phyloP scores from a whole-genome alignment of 192 early-diverging fungal genomes.

The Dissophora globulifera region DNA sequence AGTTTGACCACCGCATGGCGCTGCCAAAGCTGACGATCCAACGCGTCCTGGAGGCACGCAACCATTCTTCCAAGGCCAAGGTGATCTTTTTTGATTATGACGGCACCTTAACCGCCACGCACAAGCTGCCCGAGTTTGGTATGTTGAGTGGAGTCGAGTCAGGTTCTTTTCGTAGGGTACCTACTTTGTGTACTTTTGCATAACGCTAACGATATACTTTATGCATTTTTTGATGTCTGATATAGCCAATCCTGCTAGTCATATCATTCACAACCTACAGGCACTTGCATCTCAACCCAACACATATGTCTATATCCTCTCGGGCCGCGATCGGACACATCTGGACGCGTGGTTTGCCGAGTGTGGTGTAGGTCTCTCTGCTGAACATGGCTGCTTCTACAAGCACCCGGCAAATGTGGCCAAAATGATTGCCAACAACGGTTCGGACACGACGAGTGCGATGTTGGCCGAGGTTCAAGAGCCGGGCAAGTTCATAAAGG shows the following conservation, averaged over 20 bases:
- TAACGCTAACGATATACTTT: too few relatives aligned
- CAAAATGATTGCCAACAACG: too few relatives aligned
- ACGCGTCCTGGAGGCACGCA: slow-evolving; percentile 64
- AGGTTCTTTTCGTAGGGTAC: too few relatives aligned
- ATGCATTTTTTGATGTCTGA: too few relatives aligned
- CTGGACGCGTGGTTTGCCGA: slow-evolving; percentile 93
- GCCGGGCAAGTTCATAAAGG: slow-evolving; percentile 62
- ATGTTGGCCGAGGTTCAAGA: slow-evolving; percentile 26
- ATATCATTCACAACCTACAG: slow-evolving; percentile 76
- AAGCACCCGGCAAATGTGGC: slow-evolving; percentile 83
- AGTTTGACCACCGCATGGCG: slow-evolving; percentile 69
- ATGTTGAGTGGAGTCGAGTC: too few relatives aligned
- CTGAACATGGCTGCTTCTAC: slow-evolving; percentile 99
- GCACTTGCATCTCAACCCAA: slow-evolving; percentile 78
- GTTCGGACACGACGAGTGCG: too few relatives aligned
- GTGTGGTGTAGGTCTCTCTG: slow-evolving; percentile 90
- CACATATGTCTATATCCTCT: slow-evolving; percentile 95
- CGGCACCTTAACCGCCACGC: slow-evolving; percentile 89
- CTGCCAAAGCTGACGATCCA: slow-evolving; percentile 68
- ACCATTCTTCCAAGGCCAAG: slow-evolving; percentile 70
- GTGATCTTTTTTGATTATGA: slow-evolving; percentile 97
- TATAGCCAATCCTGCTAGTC: slow-evolving; percentile 80
- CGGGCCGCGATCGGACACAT: slow-evolving; percentile 89
- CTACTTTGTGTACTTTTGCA: neutral
- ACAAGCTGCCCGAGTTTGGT: slow-evolving; percentile 92